Base-by-base conservation (phyloP, 805 yeast species). In the Wickerhamiella azyma region DNA sequence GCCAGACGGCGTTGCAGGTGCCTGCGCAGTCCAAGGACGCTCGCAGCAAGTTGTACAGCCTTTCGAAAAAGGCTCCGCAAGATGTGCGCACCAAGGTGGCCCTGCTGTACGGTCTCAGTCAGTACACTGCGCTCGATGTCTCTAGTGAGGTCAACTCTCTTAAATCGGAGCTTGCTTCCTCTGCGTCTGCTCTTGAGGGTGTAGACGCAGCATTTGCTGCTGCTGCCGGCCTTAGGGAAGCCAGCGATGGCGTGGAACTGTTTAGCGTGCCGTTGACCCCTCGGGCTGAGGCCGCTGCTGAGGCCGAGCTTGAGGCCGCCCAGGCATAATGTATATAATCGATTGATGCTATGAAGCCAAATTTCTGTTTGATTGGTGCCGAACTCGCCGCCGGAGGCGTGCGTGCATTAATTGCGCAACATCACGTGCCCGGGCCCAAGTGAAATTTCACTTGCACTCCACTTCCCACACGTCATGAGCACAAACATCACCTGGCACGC, bases 401-500 rank as follows among this genome's bases (percentile, higher is more conserved):
- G n/a, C n/a, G n/a, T n/a, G n/a, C n/a, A n/a, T n/a, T 7, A 17
- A 38, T 37, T 28, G 14, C 47, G 40, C 30, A 21, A 45, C 43
- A 39, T 33, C 38, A 35, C 43, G 37, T 35, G 37, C 16, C 18
- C 21, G 32, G n/a, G 26, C 26, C 13, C 9, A 13, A 11, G 5
- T 28, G 8, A 37, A 43, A 26, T 9, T 24, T 24, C 19, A 38
- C 7, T 5, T 7, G 3, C 32, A 24, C 26, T 13, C n/a, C 28
- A 43, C 37, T 13, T 19, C 13, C 63, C 26, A 2, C 14, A 10
- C 2, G 16, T 17, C 55, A 89, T 89, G 96, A 92, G 96, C 53
- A 80, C 95, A 37, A 89, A 89, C 62, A 85, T 89, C 64, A 86
- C 96, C 53, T 89, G 97, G 96, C 96, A 89, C 68, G 77, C 76